Base-by-base conservation (phyloP, 2,329 filamentous ascomycete species). In the Pseudomassariella vexata region DNA sequence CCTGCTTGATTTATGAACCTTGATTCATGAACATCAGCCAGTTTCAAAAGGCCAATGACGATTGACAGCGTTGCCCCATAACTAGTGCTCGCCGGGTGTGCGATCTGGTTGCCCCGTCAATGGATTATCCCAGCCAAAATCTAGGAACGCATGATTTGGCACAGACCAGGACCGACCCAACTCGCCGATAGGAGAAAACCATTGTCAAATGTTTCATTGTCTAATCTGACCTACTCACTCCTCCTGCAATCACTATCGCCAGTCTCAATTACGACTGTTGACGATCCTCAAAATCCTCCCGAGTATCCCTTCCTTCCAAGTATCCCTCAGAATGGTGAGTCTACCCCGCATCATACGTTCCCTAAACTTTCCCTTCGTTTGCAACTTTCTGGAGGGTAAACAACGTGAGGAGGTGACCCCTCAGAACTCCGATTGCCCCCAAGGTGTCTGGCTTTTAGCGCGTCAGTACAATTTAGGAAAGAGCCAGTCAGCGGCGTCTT, bases 21-120 rank as follows among this genome's bases (percentile, higher is more conserved):
- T n/a, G n/a, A n/a, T n/a, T n/a, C n/a, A n/a, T n/a, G n/a, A n/a
- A n/a, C n/a, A n/a, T n/a, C n/a, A n/a, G n/a, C n/a, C n/a, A n/a
- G n/a, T n/a, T n/a, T n/a, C n/a, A n/a, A n/a, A n/a, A n/a, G n/a
- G n/a, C n/a, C n/a, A n/a, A n/a, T n/a, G n/a, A n/a, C n/a, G n/a
- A n/a, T n/a, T n/a, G n/a, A n/a, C n/a, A n/a, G n/a, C n/a, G n/a
- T n/a, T n/a, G n/a, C n/a, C n/a, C n/a, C n/a, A n/a, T n/a, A n/a
- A n/a, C n/a, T n/a, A n/a, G n/a, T n/a, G n/a, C 35, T 34, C 23
- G 22, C 24, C 24, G 29, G 28, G 37, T 15, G 19, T 32, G 34
- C 31, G 28, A 24, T 28, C 18, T 29, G 37, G 49, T 53, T 52
- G 49, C 50, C 45, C 48, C 46, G 49, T 45, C 49, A 49, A 52